Evolutionary conservation across 73 alveolate species (phyloP), one percentile per base, ranked within the genome.

Genomic region (Vitrella brassicaformis): DNA sequence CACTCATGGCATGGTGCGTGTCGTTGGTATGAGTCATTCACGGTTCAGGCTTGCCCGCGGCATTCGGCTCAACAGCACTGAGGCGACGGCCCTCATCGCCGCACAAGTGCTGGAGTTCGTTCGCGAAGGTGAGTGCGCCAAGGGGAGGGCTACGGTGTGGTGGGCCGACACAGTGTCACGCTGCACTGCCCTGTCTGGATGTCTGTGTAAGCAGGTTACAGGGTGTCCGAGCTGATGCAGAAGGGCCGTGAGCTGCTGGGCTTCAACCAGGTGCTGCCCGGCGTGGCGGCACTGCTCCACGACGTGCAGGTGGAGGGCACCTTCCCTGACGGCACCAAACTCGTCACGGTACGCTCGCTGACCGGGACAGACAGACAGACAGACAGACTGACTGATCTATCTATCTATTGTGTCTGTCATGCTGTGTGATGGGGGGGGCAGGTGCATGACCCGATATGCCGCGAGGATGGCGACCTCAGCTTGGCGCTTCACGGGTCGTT

Each of bases 261-360:
- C 27, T 30, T 74, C 31, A 71, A 75, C 31, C 84, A 77, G 84
- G 84, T 77, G 45, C 71, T 68, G n/a, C 84, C 84, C 0, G 84
- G 84, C 0, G 84, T 77, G 27, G 72, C 70, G 67, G 68, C 25
- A n/a, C 76, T 77, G 28, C 45, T 77, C 32, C 84, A 74, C 19
- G 84, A 77, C 19, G 84, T 77, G 39, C 71, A 73, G 84, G 77
- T 77, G 7, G 84, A 77, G 46, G 84, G 76, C 27, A 77, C 84
- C 31, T 77, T 77, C 74, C 84, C 84, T 10, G 84, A 77, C 47
- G 84, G 84, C 56, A 77, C 84, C 8, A 77, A 77, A 39, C 72
- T 77, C 64, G 76, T 77, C 30, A 77, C 84, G 28, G 78, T n/a
- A n/a, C n/a, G n/a, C n/a, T n/a, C n/a, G n/a, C n/a, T n/a, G n/a